These are phyloP conservation scores for Nakaseomyces bracarensis DNA, from an alignment of 1,139 yeast genomes.

Conservation along the genomic window DNA sequence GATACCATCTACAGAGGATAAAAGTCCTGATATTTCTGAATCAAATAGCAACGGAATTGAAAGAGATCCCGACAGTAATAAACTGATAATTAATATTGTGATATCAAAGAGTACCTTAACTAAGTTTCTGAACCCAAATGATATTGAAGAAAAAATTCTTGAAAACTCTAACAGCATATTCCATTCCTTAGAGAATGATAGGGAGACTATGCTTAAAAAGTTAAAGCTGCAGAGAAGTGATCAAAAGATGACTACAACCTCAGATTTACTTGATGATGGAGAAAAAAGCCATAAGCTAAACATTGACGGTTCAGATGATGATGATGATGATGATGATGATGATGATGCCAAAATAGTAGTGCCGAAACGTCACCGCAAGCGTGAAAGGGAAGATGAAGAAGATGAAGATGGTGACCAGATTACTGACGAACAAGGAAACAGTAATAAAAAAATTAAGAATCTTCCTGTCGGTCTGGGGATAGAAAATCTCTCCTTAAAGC, in stretches of 20 bases:
- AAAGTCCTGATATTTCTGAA: constrained; percentile 13
- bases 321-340: constrained; percentile 8
- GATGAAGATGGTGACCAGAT: constrained; percentile 10
- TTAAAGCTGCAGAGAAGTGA: constrained; percentile 75
- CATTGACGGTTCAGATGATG: constrained; percentile 10
- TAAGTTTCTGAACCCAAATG: constrained; percentile 14
- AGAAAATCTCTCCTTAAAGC: constrained; percentile 72
- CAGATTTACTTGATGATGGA: constrained; percentile 12
- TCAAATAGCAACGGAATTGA: constrained; percentile 11
- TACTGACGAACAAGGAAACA: constrained; percentile 16
- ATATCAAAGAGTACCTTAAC: constrained; percentile 27
- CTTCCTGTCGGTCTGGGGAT: constrained; percentile 59
- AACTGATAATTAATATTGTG: constrained; percentile 26
- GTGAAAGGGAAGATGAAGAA: constrained; percentile 8
- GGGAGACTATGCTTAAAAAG: constrained; percentile 68
- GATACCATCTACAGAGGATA: constrained; percentile 25
- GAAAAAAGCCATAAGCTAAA: constrained; percentile 19
- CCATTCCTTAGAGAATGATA: constrained; percentile 77
- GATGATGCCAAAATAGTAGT: constrained; percentile 1
- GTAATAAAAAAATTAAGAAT: constrained; percentile 4
- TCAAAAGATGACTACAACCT: constrained; percentile 45
- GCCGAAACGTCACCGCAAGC: constrained; percentile 6
- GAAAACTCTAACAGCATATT: constrained; percentile 53
- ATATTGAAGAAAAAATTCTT: constrained; percentile 26
- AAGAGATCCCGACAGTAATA: constrained; percentile 15